Conservation (phyloP, 257 asterid genomes). For the Nicotiana tabacum region DNA sequence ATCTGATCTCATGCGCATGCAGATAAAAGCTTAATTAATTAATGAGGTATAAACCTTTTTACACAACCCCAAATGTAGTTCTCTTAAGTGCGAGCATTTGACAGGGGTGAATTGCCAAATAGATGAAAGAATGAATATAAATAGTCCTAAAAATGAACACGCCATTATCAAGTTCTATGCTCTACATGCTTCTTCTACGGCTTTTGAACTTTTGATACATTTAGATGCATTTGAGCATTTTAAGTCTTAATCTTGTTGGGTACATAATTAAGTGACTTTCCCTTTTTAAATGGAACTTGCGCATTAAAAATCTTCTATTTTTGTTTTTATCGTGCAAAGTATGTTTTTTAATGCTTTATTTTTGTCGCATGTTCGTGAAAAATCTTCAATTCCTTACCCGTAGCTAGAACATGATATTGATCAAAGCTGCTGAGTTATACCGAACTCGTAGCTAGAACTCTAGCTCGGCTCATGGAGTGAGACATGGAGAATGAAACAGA, state of each 20-base stretch:
- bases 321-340: neutral
- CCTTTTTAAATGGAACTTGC: neutral
- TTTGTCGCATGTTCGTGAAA: neutral
- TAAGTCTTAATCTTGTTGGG: neutral
- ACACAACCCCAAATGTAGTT: too few relatives aligned
- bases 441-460: too few relatives aligned
- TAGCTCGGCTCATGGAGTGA: too few relatives aligned
- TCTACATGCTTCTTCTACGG: neutral
- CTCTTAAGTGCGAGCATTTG: neutral
- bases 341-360: neutral
- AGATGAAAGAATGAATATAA: neutral
- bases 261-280: neutral
- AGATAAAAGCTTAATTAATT: too few relatives aligned
- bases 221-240: neutral
- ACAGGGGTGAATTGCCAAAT: neutral
- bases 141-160: neutral
- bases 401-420: too few relatives aligned
- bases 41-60: too few relatives aligned
- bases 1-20: too few relatives aligned
- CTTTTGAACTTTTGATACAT: neutral
- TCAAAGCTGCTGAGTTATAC: too few relatives aligned
- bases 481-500: too few relatives aligned
- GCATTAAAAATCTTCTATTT: neutral
- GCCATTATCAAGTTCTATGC: neutral
- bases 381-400: neutral